Conservation (phyloP, 2,329 filamentous ascomycete species). For the Dryadomyces quercus-mongolicae region DNA sequence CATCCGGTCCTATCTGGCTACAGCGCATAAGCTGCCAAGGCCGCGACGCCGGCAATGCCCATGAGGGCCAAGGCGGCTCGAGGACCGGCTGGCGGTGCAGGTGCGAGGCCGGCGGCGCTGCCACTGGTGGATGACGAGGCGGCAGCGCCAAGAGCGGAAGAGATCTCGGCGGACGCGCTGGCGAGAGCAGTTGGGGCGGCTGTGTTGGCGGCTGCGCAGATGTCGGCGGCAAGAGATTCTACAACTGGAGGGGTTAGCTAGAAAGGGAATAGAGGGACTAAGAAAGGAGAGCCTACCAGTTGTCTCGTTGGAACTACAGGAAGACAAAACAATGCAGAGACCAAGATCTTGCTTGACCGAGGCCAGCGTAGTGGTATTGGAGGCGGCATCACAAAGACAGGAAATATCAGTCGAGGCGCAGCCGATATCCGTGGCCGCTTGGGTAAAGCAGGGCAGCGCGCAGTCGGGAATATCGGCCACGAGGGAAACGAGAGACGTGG, state of each 20-base stretch:
- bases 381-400: conserved; percentile 14
- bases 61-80: conserved; percentile 8
- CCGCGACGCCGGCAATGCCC: conserved; percentile 8
- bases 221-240: conserved; percentile 4
- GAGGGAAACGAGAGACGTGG: conserved; percentile 11
- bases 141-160: conserved; percentile 1
- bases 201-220: conserved; percentile 9
- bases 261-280: no score
- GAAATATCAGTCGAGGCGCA: conserved; percentile 14
- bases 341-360: conserved; percentile 7
- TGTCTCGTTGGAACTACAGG: conserved; percentile 3
- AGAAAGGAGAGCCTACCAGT: not conserved
- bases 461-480: conserved; percentile 15
- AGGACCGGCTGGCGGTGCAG: conserved; percentile 1
- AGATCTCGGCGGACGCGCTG: conserved; percentile 6
- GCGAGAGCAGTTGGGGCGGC: conserved; percentile 5
- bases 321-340: conserved; percentile 11
- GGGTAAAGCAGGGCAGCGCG: conserved; percentile 14
- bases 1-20: not conserved
- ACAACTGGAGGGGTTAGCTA: conserved; percentile 2
- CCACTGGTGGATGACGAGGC: conserved; percentile 1
- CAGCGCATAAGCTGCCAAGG: conserved; percentile 6
- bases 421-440: conserved; percentile 10
- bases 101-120: not conserved
- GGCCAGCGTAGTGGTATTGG: conserved; percentile 3